Percentiles rank a stretch among this genome's conserved stretches.
Evolutionary conservation across 495 filamentous ascomycete species (phyloP).

Genomic region (Emericellopsis terricola): DNA sequence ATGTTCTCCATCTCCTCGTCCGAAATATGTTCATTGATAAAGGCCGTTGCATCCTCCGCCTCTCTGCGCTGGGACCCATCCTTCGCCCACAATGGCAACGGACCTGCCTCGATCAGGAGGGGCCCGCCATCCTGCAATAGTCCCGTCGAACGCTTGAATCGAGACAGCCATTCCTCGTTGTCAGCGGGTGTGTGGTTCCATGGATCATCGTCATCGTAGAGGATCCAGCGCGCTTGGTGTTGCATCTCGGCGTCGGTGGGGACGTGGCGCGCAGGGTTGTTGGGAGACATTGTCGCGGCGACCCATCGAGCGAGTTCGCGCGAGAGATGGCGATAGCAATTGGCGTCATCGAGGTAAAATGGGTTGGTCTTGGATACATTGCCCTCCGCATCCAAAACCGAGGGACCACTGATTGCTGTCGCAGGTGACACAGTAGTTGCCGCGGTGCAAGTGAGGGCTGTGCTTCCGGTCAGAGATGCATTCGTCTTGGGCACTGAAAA

Average conservation of each 20-base stretch:
- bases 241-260: constrained; percentile 35
- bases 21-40: constrained; percentile 14
- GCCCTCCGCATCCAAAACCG: not conserved
- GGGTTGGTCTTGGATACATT: not conserved
- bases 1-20: constrained; percentile 21
- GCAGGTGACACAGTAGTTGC: not conserved
- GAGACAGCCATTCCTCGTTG: constrained; percentile 50
- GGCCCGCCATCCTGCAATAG: constrained; percentile 28
- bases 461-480: not conserved
- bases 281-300: constrained; percentile 25
- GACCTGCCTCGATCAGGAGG: too few relatives aligned
- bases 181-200: constrained; percentile 65
- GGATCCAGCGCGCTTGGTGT: constrained; percentile 35
- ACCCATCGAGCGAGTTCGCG: constrained; percentile 30
- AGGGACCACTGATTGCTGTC: not conserved
- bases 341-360: constrained; percentile 29
- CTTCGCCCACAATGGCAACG: too few relatives aligned
- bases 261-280: constrained; percentile 33
- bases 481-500: not conserved
- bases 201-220: constrained; percentile 43
- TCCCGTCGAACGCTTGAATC: constrained; percentile 47
- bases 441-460: not conserved
- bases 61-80: too few relatives aligned
- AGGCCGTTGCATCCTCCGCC: too few relatives aligned
- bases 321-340: constrained; percentile 33